Percentiles rank a stretch among this genome's conserved stretches.
These are phyloP conservation scores for Parachaetomium inaequale DNA, from an alignment of 495 filamentous ascomycete genomes.

Conservation along the genomic window DNA sequence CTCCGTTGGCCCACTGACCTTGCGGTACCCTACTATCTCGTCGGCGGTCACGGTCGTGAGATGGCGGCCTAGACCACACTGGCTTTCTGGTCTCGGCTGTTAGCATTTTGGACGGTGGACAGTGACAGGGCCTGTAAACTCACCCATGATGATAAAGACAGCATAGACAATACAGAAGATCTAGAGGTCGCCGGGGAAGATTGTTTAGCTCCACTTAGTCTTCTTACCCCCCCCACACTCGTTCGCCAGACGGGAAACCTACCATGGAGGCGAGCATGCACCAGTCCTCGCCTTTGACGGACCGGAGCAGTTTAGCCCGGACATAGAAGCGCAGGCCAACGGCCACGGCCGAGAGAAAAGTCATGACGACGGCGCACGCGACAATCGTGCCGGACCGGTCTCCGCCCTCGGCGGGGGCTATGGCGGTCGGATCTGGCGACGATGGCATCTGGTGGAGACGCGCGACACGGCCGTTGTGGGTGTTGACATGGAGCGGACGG, in stretches of 20 bases:
- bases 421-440: neutral
- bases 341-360: neutral
- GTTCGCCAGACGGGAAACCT: neutral
- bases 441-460: constrained; percentile 1
- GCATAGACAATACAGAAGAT: neutral
- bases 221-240: neutral
- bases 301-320: neutral
- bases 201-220: neutral
- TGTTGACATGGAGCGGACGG: neutral
- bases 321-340: constrained; percentile 6
- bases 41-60: neutral
- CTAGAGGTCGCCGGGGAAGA: neutral
- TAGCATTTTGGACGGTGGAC: neutral
- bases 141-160: neutral
- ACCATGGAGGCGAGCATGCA: neutral
- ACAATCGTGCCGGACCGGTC: neutral
- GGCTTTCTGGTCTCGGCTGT: neutral
- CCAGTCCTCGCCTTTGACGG: constrained; percentile 9
- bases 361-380: neutral
- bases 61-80: neutral
- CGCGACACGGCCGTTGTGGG: neutral
- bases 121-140: neutral
- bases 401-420: neutral
- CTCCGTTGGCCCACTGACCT: neutral
- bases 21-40: neutral